phyloP scores from a whole-genome alignment of 2,329 filamentous ascomycete genomes.

The Aspergillus latus region DNA sequence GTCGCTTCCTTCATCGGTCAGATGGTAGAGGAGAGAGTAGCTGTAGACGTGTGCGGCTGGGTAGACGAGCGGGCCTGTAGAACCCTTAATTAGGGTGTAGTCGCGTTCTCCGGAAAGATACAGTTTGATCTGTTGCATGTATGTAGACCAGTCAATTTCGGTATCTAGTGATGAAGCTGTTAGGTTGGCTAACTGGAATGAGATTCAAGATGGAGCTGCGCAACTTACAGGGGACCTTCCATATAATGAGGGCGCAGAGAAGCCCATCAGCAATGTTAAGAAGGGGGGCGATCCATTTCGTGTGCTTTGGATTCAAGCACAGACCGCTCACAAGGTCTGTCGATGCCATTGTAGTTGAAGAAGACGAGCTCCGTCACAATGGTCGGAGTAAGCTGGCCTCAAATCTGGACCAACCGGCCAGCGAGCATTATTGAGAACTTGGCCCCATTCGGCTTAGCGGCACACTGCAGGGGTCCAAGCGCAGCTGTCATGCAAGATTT shows the following conservation, averaged over 20 bases:
- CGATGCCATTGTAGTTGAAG: slow-evolving; percentile 33
- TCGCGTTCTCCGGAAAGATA: slow-evolving; percentile 82
- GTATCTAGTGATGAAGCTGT: slow-evolving; percentile 63
- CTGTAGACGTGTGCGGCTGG: slow-evolving; percentile 91
- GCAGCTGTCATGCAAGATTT: background rate
- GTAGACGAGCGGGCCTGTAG: slow-evolving; percentile 91
- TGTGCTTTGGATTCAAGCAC: slow-evolving; percentile 56
- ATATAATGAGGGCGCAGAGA: slow-evolving; percentile 72
- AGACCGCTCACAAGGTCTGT: slow-evolving; percentile 40
- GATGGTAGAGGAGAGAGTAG: slow-evolving; percentile 73
- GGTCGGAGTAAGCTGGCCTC: background rate
- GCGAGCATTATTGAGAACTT: slow-evolving; percentile 18
- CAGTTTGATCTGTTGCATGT: slow-evolving; percentile 88
- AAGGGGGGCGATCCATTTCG: slow-evolving; percentile 63
- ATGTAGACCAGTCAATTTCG: slow-evolving; percentile 96
- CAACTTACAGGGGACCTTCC: slow-evolving; percentile 75
- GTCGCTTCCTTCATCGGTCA: slow-evolving; percentile 74
- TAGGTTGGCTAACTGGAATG: slow-evolving; percentile 18
- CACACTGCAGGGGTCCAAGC: background rate
- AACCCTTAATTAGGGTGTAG: slow-evolving; percentile 81
- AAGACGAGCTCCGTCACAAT: background rate
- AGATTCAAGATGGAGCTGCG: slow-evolving; percentile 1
- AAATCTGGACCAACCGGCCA: too few species aligned
- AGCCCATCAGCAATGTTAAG: slow-evolving; percentile 69
- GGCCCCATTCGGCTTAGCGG: slow-evolving; percentile 25